Conservation (phyloP, 768 basidiomycete genomes). For the Boletus subparvulus region DNA sequence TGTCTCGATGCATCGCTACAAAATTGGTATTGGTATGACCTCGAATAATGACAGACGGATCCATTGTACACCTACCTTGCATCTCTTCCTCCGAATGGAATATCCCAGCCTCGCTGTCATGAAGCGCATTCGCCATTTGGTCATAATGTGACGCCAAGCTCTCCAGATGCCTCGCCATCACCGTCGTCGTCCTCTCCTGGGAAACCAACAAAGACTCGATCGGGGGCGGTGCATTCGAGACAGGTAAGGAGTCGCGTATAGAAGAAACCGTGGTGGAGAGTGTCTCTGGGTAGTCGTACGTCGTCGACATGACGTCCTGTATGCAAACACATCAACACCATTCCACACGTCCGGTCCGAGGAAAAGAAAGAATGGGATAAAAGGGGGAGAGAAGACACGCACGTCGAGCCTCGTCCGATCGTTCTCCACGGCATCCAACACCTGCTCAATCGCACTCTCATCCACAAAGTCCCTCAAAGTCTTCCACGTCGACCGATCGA, state of each 20-base stretch:
- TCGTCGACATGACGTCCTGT: slow-evolving; percentile 61
- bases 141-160: slow-evolving; percentile 73
- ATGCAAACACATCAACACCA: neutral
- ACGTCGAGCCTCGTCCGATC: slow-evolving; percentile 71
- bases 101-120: slow-evolving; percentile 69
- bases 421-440: slow-evolving; percentile 68
- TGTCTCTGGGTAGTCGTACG: slow-evolving; percentile 67
- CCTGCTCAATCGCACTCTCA: slow-evolving; percentile 76
- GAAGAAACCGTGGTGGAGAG: slow-evolving; percentile 53
- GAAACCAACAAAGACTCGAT: slow-evolving; percentile 43
- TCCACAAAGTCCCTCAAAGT: slow-evolving; percentile 84
- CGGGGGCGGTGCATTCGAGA: slow-evolving; percentile 33
- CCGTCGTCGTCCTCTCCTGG: slow-evolving; percentile 56
- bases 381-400: slow-evolving; percentile 25
- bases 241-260: slow-evolving; percentile 55
- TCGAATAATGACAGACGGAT: neutral
- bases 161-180: slow-evolving; percentile 76
- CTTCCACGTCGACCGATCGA: slow-evolving; percentile 69
- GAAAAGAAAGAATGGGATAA: neutral
- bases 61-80: slow-evolving; percentile 44
- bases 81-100: slow-evolving; percentile 67
- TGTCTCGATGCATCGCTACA: slow-evolving; percentile 78
- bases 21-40: neutral
- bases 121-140: slow-evolving; percentile 68
- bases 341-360: too few species aligned